Conservation (phyloP, 257 asterid genomes). For the Przewalskia tangutica region DNA sequence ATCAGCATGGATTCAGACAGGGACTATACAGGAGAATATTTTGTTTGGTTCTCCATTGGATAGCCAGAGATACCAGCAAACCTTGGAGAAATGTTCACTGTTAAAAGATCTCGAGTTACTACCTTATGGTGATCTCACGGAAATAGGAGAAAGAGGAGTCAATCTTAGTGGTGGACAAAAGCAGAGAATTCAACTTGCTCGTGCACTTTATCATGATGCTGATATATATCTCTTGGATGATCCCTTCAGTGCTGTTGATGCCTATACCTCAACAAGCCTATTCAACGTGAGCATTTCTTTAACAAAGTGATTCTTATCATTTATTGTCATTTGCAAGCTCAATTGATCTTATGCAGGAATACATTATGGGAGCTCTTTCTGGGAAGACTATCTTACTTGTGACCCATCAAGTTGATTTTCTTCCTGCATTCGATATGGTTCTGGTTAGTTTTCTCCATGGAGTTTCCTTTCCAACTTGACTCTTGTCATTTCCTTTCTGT, state of each 20-base stretch:
- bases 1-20: constrained; percentile 87
- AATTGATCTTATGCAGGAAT: constrained; percentile 42
- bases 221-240: constrained; percentile 78
- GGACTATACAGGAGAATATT: constrained; percentile 70
- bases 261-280: constrained; percentile 81
- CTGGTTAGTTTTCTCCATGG: constrained; percentile 38
- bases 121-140: constrained; percentile 75
- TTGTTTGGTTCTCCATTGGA: constrained; percentile 67
- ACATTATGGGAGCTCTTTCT: constrained; percentile 48
- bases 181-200: constrained; percentile 86
- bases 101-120: constrained; percentile 77
- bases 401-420: constrained; percentile 85
- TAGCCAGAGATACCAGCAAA: constrained; percentile 38
- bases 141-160: constrained; percentile 85
- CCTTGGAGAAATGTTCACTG: constrained; percentile 65
- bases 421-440: constrained; percentile 77
- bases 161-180: constrained; percentile 97
- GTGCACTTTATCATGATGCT: constrained; percentile 78
- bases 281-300: constrained; percentile 48
- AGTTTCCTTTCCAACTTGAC: not conserved
- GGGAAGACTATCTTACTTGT: constrained; percentile 65
- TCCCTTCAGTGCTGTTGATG: constrained; percentile 95
- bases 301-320: not conserved
- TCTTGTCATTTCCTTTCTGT: not conserved
- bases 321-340: not conserved